These are phyloP conservation scores for Eimeria brunetti DNA, from an alignment of 169 alveolate genomes.

Conservation along the genomic window DNA sequence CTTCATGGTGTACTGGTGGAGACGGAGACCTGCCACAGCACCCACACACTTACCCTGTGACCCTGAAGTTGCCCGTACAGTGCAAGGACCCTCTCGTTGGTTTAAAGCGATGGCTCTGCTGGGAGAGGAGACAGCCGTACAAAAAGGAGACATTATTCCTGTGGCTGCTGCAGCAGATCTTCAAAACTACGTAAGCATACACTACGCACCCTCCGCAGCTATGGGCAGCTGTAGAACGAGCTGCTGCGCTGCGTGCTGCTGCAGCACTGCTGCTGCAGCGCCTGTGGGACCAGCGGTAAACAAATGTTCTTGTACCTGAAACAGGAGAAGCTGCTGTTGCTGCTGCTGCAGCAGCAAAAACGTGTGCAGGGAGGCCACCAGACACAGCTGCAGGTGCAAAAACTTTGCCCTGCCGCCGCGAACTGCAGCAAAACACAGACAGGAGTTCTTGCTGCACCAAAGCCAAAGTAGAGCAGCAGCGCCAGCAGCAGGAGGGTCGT, in stretches of 20 bases:
- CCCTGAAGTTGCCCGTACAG: neutral
- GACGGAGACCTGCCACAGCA: slow-evolving; percentile 37
- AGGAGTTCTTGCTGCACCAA: neutral
- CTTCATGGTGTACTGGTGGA: slow-evolving; percentile 1
- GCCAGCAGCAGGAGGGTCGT: neutral
- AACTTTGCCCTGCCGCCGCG: too few species aligned
- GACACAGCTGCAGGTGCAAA: too few species aligned
- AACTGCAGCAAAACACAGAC: neutral
- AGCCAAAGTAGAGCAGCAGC: neutral
- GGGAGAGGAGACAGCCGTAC: slow-evolving; percentile 30
- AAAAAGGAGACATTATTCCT: slow-evolving; percentile 20
- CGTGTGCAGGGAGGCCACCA: too few species aligned
- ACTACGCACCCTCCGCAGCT: neutral
- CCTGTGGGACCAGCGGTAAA: too few species aligned
- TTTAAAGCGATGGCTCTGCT: slow-evolving; percentile 56
- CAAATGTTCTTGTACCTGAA: too few species aligned
- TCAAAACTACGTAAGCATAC: slow-evolving; percentile 35
- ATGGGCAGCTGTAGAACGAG: too few species aligned
- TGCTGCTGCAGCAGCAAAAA: neutral
- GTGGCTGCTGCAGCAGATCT: slow-evolving; percentile 55
- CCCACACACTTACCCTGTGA: neutral
- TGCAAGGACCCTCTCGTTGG: slow-evolving; percentile 30
- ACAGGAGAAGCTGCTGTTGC: neutral
- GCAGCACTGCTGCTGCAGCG: too few species aligned
- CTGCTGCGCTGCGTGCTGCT: neutral